Conservation (phyloP, 2,329 filamentous ascomycete genomes). For the Scedosporium boydii region DNA sequence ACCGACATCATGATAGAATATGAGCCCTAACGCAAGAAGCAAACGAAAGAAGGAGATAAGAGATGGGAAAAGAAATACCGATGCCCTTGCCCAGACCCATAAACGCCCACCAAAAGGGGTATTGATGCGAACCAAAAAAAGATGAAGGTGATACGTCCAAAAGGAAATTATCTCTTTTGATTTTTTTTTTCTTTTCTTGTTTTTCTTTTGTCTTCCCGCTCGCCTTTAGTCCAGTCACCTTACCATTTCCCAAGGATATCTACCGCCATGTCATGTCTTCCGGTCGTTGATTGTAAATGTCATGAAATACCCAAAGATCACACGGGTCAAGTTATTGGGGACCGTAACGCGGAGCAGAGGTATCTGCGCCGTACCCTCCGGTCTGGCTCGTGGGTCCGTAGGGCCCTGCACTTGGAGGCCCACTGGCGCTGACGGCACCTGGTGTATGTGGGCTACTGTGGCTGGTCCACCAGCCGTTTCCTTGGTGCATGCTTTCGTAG, state of each 20-base stretch:
- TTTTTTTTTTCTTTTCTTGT: neutral
- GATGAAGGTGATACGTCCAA: neutral
- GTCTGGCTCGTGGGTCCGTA: neutral
- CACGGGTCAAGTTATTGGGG: neutral
- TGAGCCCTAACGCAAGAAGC: neutral
- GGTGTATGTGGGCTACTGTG: constrained; percentile 2
- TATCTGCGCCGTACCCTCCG: neutral
- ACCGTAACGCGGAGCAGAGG: neutral
- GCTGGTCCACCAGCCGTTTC: constrained; percentile 4
- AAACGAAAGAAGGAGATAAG: neutral
- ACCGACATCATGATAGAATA: neutral
- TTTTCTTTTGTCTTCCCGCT: neutral
- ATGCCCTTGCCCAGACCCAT: neutral
- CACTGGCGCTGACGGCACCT: neutral
- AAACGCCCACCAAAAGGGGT: constrained; percentile 1
- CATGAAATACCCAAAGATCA: neutral
- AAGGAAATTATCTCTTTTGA: neutral
- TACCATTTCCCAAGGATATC: neutral
- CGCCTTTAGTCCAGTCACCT: neutral
- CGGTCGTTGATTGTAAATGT: neutral
- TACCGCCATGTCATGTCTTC: neutral
- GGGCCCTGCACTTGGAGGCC: constrained; percentile 1
- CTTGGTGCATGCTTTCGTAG: constrained; percentile 3
- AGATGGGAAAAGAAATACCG: neutral
- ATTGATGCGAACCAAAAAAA: constrained; percentile 3